Evolutionary conservation across 1,284 basidiomycete species (phyloP).

Genomic region (Irpex sp.): DNA sequence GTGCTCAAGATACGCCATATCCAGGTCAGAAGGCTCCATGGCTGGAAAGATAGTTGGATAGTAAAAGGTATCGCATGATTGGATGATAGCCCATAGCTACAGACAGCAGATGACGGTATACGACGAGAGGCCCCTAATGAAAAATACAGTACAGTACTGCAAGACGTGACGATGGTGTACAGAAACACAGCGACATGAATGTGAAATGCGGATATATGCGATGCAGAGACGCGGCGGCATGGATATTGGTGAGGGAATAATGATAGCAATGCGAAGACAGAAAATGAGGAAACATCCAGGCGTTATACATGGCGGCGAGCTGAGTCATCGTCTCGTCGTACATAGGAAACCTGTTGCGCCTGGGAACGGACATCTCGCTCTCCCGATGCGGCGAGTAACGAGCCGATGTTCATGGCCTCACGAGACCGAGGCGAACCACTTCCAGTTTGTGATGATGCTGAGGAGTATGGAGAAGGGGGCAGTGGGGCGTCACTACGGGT

Average conservation of each 20-base stretch:
- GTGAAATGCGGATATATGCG: neutral
- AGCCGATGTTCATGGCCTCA: conserved; percentile 31
- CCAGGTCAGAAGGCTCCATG: too few species aligned
- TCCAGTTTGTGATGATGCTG: conserved; percentile 25
- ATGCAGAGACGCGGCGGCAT: neutral
- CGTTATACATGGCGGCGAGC: neutral
- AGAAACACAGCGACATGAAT: neutral
- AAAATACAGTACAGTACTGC: neutral
- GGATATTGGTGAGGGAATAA: neutral
- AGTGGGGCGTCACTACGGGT: conserved; percentile 19
- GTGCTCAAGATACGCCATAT: too few species aligned
- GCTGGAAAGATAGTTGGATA: too few species aligned
- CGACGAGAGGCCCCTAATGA: neutral
- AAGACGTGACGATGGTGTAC: neutral
- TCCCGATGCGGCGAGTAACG: conserved; percentile 43
- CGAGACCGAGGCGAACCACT: conserved; percentile 29
- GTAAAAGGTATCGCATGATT: too few species aligned
- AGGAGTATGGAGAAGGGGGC: conserved; percentile 27
- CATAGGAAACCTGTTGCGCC: neutral
- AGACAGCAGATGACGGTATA: neutral
- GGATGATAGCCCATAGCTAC: neutral
- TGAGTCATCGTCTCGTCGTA: neutral
- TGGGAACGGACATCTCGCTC: neutral
- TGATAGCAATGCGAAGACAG: neutral
- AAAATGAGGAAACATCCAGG: neutral